phyloP scores from a whole-genome alignment of 108 stramenopile species.

The Epipyxis sp. region DNA sequence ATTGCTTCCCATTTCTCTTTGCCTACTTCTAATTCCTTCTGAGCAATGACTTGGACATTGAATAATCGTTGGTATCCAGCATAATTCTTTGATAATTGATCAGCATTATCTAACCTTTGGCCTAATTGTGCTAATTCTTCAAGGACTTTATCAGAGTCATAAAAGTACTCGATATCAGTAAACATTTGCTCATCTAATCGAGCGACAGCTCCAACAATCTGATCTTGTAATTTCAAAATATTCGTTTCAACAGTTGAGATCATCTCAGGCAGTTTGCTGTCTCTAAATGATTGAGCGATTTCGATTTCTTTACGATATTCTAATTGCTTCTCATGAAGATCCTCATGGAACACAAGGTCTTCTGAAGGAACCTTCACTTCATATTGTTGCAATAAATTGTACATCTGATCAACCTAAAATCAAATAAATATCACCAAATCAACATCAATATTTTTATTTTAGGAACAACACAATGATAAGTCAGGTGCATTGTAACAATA shows the following conservation, averaged over 20 bases:
- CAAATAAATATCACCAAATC: too few relatives aligned
- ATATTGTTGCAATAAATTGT: constrained; percentile 42
- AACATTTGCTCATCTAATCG: constrained; percentile 45
- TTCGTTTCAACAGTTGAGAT: constrained; percentile 44
- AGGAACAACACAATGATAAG: too few relatives aligned
- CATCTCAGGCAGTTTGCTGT: constrained; percentile 52
- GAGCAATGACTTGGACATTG: constrained; percentile 42
- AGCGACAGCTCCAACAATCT: constrained; percentile 38
- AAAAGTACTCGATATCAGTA: constrained; percentile 42
- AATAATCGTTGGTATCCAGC: constrained; percentile 54
- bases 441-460: too few relatives aligned
- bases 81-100: constrained; percentile 47
- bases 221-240: constrained; percentile 53
- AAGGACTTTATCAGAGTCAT: constrained; percentile 36
- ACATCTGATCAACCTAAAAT: constrained; percentile 63
- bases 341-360: constrained; percentile 56
- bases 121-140: constrained; percentile 40
- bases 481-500: too few relatives aligned
- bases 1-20: constrained; percentile 39
- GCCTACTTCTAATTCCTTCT: constrained; percentile 45
- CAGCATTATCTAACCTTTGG: constrained; percentile 37
- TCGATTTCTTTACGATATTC: constrained; percentile 42
- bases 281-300: constrained; percentile 39
- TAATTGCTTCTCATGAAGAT: constrained; percentile 41
- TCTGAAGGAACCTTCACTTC: constrained; percentile 44